These are phyloP conservation scores for Austroboletus festivus DNA, from an alignment of 768 basidiomycete species.

Conservation along the genomic window DNA sequence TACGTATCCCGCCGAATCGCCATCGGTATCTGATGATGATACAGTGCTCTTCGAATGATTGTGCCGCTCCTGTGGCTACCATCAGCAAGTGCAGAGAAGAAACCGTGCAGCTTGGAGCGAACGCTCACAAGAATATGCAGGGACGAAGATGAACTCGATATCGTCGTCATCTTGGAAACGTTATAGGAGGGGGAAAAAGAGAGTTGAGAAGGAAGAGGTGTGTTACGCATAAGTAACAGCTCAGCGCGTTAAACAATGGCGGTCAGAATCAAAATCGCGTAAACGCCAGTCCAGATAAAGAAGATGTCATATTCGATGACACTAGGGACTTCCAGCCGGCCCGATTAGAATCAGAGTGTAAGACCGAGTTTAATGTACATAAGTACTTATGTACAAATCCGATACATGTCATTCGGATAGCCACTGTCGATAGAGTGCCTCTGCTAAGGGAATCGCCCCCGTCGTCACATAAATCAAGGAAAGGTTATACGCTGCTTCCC, in stretches of 20 bases:
- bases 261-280: slow-evolving; percentile 12
- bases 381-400: neutral
- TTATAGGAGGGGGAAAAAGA: neutral
- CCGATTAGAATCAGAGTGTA: slow-evolving; percentile 1
- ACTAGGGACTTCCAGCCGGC: neutral
- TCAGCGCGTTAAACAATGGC: neutral
- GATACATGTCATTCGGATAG: slow-evolving; percentile 56
- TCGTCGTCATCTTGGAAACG: slow-evolving; percentile 9
- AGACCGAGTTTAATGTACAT: neutral
- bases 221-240: neutral
- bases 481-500: slow-evolving; percentile 86
- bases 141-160: slow-evolving; percentile 10
- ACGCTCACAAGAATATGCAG: neutral
- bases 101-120: neutral
- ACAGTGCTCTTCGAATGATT: slow-evolving; percentile 13
- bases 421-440: slow-evolving; percentile 73
- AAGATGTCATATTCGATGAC: slow-evolving; percentile 5
- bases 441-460: slow-evolving; percentile 68
- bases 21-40: slow-evolving; percentile 23
- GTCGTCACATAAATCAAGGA: slow-evolving; percentile 78
- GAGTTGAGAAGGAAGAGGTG: neutral
- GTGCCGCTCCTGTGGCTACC: neutral
- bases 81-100: neutral
- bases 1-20: slow-evolving; percentile 16
- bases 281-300: neutral